Base-by-base conservation (phyloP, 2,329 filamentous ascomycete genomes). In the Curvularia hawaiiensis region DNA sequence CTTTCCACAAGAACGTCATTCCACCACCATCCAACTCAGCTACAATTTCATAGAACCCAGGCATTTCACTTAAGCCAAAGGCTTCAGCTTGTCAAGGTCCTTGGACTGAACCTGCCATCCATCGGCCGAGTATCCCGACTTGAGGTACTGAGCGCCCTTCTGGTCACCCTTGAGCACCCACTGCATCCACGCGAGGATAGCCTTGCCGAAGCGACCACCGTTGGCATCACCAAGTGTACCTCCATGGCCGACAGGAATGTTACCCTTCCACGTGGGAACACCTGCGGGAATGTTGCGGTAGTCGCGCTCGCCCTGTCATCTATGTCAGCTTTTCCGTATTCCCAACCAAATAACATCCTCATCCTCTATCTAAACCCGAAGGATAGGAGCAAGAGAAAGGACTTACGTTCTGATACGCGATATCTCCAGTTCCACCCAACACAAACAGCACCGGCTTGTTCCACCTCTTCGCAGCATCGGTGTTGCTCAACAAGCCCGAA, bases 241-340 rank as follows among this genome's bases (percentile, higher is more conserved):
- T 4, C 64, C 63, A 35, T 68, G 62, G 28, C 65, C 65, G 20
- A 68, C 62, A 22, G 47, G 44, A n/a, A 67, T 48, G 55, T 68
- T 68, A 1, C 65, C 65, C 26, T 67, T 68, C 64, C 62, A 68
- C 0, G 50, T 35, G 1, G 64, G 65, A 4, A 54, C 52, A 14
- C 58, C 60, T 4, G 52, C 30, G 1, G 60, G 48, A 11, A 68
- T 40, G 24, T 58, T 60, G 16, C 50, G 59, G 52, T 58, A 68
- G 50, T 68, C 65, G 20, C 65, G 57, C 35, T 64, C 61, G 11
- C 62, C 65, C 53, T 68, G 22, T 3, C 12, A 3, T 24, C 22
- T 11, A 11, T 9, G 28, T 53, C 14, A 59, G 47, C 12, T 24
- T 30, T 12, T 24, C 22, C 22, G 22, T n/a, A n/a, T 2, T 4